Conservation (phyloP, 176 grass and related monocot genomes). For the Cenchrus americanus region DNA sequence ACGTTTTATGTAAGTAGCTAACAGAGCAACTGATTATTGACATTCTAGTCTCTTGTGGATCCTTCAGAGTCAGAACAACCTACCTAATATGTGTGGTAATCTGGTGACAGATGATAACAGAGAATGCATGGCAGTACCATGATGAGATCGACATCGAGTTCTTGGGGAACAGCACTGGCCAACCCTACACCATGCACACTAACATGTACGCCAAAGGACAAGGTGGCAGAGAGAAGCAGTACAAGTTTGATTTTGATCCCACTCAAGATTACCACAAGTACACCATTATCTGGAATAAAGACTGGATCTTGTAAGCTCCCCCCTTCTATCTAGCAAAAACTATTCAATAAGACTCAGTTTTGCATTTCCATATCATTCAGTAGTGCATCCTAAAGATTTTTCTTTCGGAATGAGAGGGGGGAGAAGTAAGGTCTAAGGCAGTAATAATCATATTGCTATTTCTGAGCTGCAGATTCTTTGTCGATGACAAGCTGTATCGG, state of each 20-base stretch:
- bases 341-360: not conserved
- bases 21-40: not conserved
- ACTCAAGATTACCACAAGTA: slow-evolving; percentile 79
- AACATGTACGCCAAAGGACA: slow-evolving; percentile 70
- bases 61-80: slow-evolving; percentile 46
- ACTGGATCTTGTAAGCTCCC: slow-evolving; percentile 57
- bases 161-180: slow-evolving; percentile 58
- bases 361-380: not conserved
- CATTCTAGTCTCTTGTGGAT: not conserved
- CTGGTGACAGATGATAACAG: slow-evolving; percentile 48
- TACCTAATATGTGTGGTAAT: slow-evolving; percentile 14
- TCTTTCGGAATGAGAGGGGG: not conserved
- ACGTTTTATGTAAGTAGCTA: slow-evolving; percentile 69
- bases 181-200: slow-evolving; percentile 78
- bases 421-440: not conserved
- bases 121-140: slow-evolving; percentile 44
- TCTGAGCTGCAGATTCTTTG: slow-evolving; percentile 68
- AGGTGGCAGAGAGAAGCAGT: slow-evolving; percentile 66
- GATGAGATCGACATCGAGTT: slow-evolving; percentile 84
- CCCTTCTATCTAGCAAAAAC: not conserved
- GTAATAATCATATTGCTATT: not conserved
- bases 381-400: not conserved
- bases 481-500: slow-evolving; percentile 58
- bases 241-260: slow-evolving; percentile 75
- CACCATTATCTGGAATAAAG: slow-evolving; percentile 62